Evolutionary conservation across 108 stramenopile species (phyloP).

Genomic region (Seminavis robusta): DNA sequence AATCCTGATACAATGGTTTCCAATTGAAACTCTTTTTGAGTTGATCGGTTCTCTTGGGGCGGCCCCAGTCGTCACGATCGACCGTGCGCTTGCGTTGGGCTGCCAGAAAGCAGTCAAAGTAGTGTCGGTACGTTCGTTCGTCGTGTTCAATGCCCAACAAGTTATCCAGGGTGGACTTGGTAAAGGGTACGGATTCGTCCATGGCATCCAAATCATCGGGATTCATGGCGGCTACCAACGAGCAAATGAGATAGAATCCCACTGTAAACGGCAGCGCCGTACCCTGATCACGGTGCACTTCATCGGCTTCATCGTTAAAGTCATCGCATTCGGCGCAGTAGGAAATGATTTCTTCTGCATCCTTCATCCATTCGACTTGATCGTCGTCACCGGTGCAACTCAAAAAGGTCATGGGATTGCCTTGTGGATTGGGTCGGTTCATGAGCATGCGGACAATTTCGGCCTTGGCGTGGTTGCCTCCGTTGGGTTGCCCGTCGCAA

Average conservation of each 20-base stretch:
- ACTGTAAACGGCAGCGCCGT: conserved; percentile 38
- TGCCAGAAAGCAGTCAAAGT: conserved; percentile 30
- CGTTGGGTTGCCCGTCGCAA: conserved; percentile 28
- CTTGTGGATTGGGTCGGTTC: conserved; percentile 16
- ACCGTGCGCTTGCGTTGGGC: conserved; percentile 22
- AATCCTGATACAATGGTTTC: conserved; percentile 17
- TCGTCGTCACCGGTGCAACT: conserved; percentile 29
- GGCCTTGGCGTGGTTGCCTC: conserved; percentile 14
- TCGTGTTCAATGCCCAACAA: conserved; percentile 36
- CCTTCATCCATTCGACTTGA: conserved; percentile 38
- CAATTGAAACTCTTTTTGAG: conserved; percentile 20
- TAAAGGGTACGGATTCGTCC: conserved; percentile 49
- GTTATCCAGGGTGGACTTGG: conserved; percentile 40
- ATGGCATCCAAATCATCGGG: conserved; percentile 55
- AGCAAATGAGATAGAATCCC: conserved; percentile 39
- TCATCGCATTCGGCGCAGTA: conserved; percentile 47
- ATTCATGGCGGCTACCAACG: conserved; percentile 37
- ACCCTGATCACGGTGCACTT: conserved; percentile 48
- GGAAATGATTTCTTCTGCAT: conserved; percentile 21
- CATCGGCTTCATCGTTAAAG: conserved; percentile 28
- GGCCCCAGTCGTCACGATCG: conserved; percentile 5
- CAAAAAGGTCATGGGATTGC: conserved; percentile 44
- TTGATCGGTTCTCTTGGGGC: conserved; percentile 12
- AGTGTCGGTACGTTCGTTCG: conserved; percentile 32
- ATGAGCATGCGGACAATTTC: conserved; percentile 16